Base-by-base conservation (phyloP, 2,329 filamentous ascomycete genomes). In the Nakataea oryzae region DNA sequence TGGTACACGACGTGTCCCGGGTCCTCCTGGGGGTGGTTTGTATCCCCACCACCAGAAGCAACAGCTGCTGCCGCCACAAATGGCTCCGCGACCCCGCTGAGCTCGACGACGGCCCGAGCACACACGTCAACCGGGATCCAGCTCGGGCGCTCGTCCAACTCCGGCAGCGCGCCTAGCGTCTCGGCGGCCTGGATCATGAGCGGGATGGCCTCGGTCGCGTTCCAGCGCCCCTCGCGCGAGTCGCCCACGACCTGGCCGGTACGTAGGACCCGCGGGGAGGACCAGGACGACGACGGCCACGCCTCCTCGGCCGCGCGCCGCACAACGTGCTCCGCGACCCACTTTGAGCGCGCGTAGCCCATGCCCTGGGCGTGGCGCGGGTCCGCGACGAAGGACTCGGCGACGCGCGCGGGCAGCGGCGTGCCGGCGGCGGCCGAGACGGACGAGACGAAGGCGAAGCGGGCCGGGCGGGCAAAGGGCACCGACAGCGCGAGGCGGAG, bases 241-340 rank as follows among this genome's bases (percentile, higher is more conserved):
- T 83, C 79, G 1, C 75, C 80, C 17, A 79, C 75, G 17, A 84
- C 75, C 66, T 83, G 81, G 0, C 81, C 81, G 0, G 82, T 73
- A 0, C 81, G 73, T 5, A 81, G 65, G 8, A 80, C 72, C 4
- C 73, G 70, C 2, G 72, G 59, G 24, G 14, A 63, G 63, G 13
- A 11, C 24, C 14, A 54, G 60, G 3, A 64, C 64, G 24, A 64
- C 58, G 58, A 55, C 62, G 29, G 41, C 67, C 32, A 56, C 64
- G 65, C 61, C 65, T 26, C 68, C 66, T 62, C 64, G n/a, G 61
- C 65, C 58, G 58, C 59, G 47, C n/a, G 65, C 58, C 58, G 69
- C 69, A 77, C 68, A 2, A 82, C 75, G 24, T 78, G 73, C 65
- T 82, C 80, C 0, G 77, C 72, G 0, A 82, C 78, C 56, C 74